Base-by-base conservation (phyloP, 495 filamentous ascomycete species). In the Astrothelium subdiscretum region DNA sequence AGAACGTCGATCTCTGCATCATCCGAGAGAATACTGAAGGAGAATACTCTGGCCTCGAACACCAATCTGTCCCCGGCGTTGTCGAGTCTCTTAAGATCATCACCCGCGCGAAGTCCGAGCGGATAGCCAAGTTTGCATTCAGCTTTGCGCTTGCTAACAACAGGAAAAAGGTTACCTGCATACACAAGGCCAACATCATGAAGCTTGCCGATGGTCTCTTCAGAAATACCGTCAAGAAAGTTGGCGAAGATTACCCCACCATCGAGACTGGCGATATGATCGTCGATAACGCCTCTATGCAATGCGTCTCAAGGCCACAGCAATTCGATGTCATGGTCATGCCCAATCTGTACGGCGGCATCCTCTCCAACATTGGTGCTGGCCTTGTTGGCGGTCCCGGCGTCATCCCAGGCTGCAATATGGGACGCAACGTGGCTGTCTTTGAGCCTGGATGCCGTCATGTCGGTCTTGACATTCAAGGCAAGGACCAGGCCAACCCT, bases 161-260 rank as follows among this genome's bases (percentile, higher is more conserved):
- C 85, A 83, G 95, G 70, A 90, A 94, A 81, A 97, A 96, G 85
- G 90, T 97, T 31, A 97, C 92, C 65, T 96, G 91, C 77, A 96
- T 98, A 70, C 95, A 98, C 84, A 98, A 98, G 81, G 95, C 94
- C 72, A 98, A 97, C 81, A 98, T 98, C 80, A 98, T 98, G 94
- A 97, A 98, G 83, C 81, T 98, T 59, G 92, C 92, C 76, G 94
- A 97, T 71, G 94, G 94, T 78, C 87, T 98, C 63, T 98, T 98
- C 87, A 88, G 94, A 71, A 90, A 87, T 76, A 98, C 94, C 54
- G 94, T 97, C 83, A 88, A 95, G 78, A 84, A 86, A 68, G 85
- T 95, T 66, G 90, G 91, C 58, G 87, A 91, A 77, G 88, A 95
- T 72, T 97, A 92, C 76, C 91, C 94, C 52, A 92, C 90, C 32